Conservation (phyloP, 352 stramenopile species). For the Pythium oligandrum region DNA sequence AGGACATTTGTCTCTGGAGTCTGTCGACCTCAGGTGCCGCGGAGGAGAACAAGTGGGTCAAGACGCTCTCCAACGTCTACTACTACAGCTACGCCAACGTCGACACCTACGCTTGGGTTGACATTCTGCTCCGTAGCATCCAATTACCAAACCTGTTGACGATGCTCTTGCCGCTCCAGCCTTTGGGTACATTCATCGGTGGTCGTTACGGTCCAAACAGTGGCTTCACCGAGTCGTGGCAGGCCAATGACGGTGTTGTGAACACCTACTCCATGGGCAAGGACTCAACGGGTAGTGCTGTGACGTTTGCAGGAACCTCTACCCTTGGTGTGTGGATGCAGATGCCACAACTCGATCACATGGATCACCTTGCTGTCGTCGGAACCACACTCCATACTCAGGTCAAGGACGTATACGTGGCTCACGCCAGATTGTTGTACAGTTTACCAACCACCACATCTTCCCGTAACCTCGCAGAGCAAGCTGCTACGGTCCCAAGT, state of each 20-base stretch:
- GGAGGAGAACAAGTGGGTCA: constrained; percentile 33
- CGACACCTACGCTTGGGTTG: constrained; percentile 16
- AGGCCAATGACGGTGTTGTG: constrained; percentile 30
- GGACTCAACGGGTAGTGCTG: constrained; percentile 19
- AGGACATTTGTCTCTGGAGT: constrained; percentile 24
- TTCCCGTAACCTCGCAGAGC: neutral
- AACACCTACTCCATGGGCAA: constrained; percentile 42
- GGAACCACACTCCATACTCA: constrained; percentile 42
- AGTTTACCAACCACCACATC: neutral
- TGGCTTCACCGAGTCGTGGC: constrained; percentile 22
- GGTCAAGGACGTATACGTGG: constrained; percentile 24
- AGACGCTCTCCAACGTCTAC: constrained; percentile 27
- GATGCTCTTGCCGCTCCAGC: constrained; percentile 20
- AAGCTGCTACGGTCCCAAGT: neutral
- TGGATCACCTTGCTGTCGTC: constrained; percentile 43
- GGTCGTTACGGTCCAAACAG: constrained; percentile 21
- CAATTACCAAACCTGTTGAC: constrained; percentile 18
- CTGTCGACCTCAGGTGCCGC: constrained; percentile 20
- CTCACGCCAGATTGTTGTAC: neutral
- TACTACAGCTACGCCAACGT: constrained; percentile 30
- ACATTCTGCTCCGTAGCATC: constrained; percentile 22
- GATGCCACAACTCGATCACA: constrained; percentile 36
- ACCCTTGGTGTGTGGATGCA: constrained; percentile 44
- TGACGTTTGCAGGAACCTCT: constrained; percentile 25
- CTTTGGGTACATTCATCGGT: constrained; percentile 16